Evolutionary conservation across 2,329 filamentous ascomycete species (phyloP).

Genomic region (Penicillium sp.): DNA sequence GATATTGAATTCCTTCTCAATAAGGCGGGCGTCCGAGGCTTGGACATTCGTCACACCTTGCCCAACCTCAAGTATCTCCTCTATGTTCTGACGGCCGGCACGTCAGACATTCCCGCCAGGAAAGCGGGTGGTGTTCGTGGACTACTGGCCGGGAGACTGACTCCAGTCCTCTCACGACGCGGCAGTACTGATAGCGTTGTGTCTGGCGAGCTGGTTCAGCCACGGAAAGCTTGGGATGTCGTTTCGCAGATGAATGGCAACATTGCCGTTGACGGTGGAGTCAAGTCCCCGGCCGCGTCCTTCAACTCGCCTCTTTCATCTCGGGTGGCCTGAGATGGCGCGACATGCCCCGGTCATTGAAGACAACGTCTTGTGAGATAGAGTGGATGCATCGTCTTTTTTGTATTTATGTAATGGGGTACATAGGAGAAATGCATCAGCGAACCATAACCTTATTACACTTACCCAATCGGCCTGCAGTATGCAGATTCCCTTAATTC

Average conservation of each 20-base stretch:
- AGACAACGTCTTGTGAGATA: too few relatives aligned
- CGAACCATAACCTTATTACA: too few relatives aligned
- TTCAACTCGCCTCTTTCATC: conserved; percentile 16
- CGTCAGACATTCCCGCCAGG: conserved; percentile 52
- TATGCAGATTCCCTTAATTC: too few relatives aligned
- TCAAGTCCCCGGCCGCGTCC: conserved; percentile 10
- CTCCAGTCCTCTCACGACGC: conserved; percentile 35
- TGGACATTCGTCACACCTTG: conserved; percentile 86
- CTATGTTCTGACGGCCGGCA: conserved; percentile 80
- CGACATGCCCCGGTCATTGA: too few relatives aligned
- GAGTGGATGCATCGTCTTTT: too few relatives aligned
- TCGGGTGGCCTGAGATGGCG: conserved; percentile 12
- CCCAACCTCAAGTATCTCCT: conserved; percentile 91
- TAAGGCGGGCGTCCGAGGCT: conserved; percentile 65
- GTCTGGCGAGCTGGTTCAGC: conserved; percentile 27
- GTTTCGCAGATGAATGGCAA: conserved; percentile 27
- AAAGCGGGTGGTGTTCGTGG: conserved; percentile 52
- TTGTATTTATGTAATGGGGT: too few relatives aligned
- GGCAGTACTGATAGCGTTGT: conserved; percentile 39
- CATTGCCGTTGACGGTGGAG: conserved; percentile 17
- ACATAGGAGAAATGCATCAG: too few relatives aligned
- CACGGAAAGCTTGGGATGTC: conserved; percentile 24
- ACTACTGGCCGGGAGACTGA: conserved; percentile 36
- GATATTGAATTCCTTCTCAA: conserved; percentile 69
- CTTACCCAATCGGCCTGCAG: too few relatives aligned